Evolutionary conservation across 441 rosid species (phyloP), one percentile per base, ranked within the genome.

Genomic region (Pelargonium cotyledonis): DNA sequence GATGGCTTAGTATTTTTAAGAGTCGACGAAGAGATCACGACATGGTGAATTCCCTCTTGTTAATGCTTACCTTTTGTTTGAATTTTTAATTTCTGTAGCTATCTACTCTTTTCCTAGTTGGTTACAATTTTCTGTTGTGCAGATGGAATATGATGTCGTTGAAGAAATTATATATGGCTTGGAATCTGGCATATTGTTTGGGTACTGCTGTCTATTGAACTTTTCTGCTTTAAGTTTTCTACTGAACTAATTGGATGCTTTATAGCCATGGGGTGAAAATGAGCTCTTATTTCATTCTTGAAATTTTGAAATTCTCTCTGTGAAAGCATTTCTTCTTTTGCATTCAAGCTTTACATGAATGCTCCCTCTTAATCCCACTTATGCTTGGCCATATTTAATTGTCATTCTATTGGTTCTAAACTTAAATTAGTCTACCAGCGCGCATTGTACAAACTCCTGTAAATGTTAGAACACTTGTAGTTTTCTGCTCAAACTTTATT

Each of bases 161-260:
- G 99, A 95, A 83, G 99, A 95, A 82, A 95, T 95, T 58, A 94
- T 91, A 72, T 90, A 87, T 73, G 97, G 99, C 72, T 78, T 91
- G 86, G 97, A 95, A 81, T 95, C 97, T 69, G 99, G 99, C 73
- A 80, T 95, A 72, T 75, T 95, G 72, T 95, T 95, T 72, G 99
- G 99, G 99, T 94, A 87, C 55, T 51, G 29, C 68, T 73, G 72
- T 62, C 70, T 35, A 9, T 15, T 6, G n/a, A 53, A 18, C 58
- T 53, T 53, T 53, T 51, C 3, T 51, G 57, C n/a, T 51, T 18
- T 14, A 9, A 9, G 0, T 51, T 51, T 51, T 51, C n/a, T 53
- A 53, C 29, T 16, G 43, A 43, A 68, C 67, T 18, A 18, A 31
- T 41, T 76, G 38, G 53, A 40, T 57, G 31, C 14, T 53, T 53